phyloP scores from a whole-genome alignment of 176 grass and related monocot genomes.

The Tillandsia fasciculata region DNA sequence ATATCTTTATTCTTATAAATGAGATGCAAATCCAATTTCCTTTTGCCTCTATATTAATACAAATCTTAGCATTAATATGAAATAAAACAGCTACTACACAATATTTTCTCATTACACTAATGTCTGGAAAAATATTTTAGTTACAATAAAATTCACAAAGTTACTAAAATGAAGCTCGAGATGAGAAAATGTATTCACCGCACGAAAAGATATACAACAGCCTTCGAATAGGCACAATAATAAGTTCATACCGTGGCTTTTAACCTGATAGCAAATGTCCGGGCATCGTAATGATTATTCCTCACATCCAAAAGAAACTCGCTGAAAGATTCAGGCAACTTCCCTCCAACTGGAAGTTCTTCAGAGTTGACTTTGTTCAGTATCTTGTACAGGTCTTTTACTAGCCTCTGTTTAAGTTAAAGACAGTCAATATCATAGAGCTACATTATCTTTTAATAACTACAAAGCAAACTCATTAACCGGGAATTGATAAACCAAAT shows the following conservation, averaged over 20 bases:
- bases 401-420: conserved; percentile 23
- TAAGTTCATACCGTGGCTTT: conserved; percentile 61
- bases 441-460: not conserved
- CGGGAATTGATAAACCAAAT: not conserved
- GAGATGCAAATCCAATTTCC: too few species aligned
- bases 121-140: not conserved
- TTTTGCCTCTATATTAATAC: too few species aligned
- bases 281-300: conserved; percentile 74
- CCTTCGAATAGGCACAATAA: not conserved
- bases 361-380: conserved; percentile 72
- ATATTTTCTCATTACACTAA: too few species aligned
- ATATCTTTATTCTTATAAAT: too few species aligned
- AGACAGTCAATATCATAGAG: not conserved
- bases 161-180: not conserved
- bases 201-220: not conserved
- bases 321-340: conserved; percentile 68
- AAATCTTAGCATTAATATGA: too few species aligned
- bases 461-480: not conserved
- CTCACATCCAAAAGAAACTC: conserved; percentile 84
- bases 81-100: too few species aligned
- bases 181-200: not conserved
- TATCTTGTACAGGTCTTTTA: conserved; percentile 75
- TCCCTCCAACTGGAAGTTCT: conserved; percentile 38
- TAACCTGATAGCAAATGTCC: conserved; percentile 59
- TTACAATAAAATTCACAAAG: not conserved